These are phyloP conservation scores for Malus asiatica DNA, from an alignment of 306 rosid genomes.

Conservation along the genomic window DNA sequence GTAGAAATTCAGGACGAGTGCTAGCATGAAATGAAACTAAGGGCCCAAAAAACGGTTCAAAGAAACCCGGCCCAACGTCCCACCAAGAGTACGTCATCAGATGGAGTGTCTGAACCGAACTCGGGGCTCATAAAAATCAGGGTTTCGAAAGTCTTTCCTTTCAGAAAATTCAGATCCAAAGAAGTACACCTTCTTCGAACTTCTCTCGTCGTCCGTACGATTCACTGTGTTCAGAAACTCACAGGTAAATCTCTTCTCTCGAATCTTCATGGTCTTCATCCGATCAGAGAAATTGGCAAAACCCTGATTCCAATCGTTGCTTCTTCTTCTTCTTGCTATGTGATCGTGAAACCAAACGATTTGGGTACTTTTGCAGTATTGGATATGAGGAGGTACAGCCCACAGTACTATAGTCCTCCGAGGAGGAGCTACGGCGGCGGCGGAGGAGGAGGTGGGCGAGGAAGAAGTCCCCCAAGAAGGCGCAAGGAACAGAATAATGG, in stretches of 20 bases:
- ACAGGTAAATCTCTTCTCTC: background rate
- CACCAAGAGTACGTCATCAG: background rate
- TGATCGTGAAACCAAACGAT: background rate
- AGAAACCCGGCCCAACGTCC: background rate
- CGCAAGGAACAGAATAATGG: conserved; percentile 67
- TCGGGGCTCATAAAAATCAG: background rate
- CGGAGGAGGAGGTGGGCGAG: conserved; percentile 62
- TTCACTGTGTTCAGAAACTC: background rate
- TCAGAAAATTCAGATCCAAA: background rate
- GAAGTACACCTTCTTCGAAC: background rate
- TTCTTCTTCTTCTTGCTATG: conserved; percentile 3
- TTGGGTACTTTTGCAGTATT: background rate
- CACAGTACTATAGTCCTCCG: conserved; percentile 89
- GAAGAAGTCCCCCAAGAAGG: conserved; percentile 51
- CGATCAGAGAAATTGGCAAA: background rate
- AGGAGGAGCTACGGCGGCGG: conserved; percentile 68
- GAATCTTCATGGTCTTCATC: background rate
- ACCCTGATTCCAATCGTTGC: background rate
- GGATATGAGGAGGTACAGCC: conserved; percentile 81
- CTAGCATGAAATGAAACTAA: background rate
- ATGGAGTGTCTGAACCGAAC: background rate
- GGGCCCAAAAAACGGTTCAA: background rate
- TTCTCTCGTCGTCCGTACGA: background rate
- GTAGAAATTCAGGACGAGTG: too few relatives aligned
- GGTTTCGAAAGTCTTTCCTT: background rate